phyloP scores from a whole-genome alignment of 805 yeast species.

The Pichia rugopelliculosa region DNA sequence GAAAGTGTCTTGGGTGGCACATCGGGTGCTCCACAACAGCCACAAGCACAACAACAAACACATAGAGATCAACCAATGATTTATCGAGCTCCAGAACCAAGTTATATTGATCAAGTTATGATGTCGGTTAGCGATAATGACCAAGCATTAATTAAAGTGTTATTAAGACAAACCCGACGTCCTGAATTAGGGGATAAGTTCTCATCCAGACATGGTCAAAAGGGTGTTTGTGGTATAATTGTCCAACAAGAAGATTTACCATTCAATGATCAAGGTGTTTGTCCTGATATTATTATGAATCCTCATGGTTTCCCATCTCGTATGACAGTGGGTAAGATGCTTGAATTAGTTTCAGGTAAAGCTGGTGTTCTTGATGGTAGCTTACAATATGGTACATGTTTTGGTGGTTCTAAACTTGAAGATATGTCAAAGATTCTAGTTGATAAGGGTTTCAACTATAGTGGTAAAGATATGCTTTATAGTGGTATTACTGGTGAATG shows the following conservation, averaged over 20 bases:
- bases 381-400: conserved; percentile 94
- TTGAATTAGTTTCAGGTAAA: conserved; percentile 91
- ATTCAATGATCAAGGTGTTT: conserved; percentile 83
- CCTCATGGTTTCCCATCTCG: conserved; percentile 99
- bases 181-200: conserved; percentile 98
- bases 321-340: conserved; percentile 99
- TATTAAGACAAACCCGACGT: conserved; percentile 89
- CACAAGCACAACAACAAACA: conserved; percentile 30
- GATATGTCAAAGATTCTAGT: conserved; percentile 90
- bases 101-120: conserved; percentile 95
- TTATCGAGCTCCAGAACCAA: conserved; percentile 92
- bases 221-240: conserved; percentile 98
- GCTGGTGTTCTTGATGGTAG: conserved; percentile 94
- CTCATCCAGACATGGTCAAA: conserved; percentile 96
- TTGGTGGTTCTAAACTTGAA: conserved; percentile 94
- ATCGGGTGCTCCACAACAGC: conserved; percentile 15
- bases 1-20: conserved; percentile 48
- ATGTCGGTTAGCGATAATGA: conserved; percentile 94
- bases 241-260: conserved; percentile 97
- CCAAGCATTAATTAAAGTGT: conserved; percentile 86
- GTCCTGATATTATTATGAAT: conserved; percentile 96
- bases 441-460: conserved; percentile 85
- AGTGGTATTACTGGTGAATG: conserved; percentile 98
- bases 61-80: conserved; percentile 87
- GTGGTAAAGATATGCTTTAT: conserved; percentile 96